Percentiles rank a stretch among this genome's conserved stretches.
These are phyloP conservation scores for Echinosophora koreensis DNA, from an alignment of 306 rosid genomes.

Conservation along the genomic window DNA sequence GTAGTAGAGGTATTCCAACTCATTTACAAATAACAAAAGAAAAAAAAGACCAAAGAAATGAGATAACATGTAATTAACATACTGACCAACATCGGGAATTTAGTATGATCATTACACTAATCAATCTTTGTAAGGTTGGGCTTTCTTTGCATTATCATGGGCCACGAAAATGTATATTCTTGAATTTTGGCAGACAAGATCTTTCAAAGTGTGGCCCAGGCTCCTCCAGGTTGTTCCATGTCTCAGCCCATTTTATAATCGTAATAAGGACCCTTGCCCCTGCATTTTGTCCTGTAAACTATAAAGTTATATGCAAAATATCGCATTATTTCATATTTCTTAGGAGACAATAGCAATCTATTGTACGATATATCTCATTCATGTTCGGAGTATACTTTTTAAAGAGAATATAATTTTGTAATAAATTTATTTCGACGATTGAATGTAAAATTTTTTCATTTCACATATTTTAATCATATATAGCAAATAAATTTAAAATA, in stretches of 20 bases:
- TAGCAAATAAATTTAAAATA: too few species aligned
- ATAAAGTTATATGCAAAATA: not conserved
- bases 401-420: too few species aligned
- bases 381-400: not conserved
- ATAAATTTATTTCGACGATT: too few species aligned
- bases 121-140: constrained; percentile 18
- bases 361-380: not conserved
- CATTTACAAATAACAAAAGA: too few species aligned
- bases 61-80: too few species aligned
- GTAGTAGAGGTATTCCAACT: too few species aligned
- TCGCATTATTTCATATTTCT: not conserved
- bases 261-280: not conserved
- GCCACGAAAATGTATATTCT: not conserved
- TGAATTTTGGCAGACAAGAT: not conserved
- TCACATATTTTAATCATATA: too few species aligned
- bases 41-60: too few species aligned
- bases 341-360: not conserved
- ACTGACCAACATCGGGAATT: too few species aligned
- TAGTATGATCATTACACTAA: too few species aligned
- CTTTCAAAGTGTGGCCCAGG: not conserved
- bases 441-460: too few species aligned
- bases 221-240: not conserved
- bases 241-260: not conserved
- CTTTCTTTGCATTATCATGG: constrained; percentile 31
- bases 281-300: not conserved